Conservation (phyloP, 306 rosid genomes). For the Castanea mollissima region DNA sequence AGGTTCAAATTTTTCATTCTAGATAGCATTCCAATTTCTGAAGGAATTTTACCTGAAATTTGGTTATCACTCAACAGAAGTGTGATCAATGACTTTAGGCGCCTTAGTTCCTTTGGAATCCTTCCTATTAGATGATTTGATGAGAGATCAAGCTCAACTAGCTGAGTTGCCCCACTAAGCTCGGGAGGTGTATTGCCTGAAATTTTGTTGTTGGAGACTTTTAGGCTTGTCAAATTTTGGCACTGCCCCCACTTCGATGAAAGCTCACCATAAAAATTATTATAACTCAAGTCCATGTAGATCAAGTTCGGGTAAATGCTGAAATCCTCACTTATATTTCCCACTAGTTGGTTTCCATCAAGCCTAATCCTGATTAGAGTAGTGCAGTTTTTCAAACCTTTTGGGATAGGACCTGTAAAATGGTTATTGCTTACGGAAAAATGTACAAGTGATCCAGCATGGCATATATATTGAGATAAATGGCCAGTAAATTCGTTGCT, state of each 20-base stretch:
- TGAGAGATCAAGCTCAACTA: constrained; percentile 26
- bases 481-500: constrained; percentile 13
- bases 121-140: constrained; percentile 30
- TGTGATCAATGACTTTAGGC: neutral
- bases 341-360: constrained; percentile 27
- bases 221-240: neutral
- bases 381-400: constrained; percentile 5
- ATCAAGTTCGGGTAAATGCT: constrained; percentile 33
- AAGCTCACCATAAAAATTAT: neutral
- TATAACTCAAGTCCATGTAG: constrained; percentile 18
- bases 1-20: neutral
- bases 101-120: constrained; percentile 36
- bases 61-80: neutral
- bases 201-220: no score
- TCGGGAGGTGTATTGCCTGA: no score
- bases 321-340: constrained; percentile 34
- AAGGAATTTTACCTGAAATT: neutral
- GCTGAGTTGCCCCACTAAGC: neutral
- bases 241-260: neutral
- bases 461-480: neutral
- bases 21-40: neutral
- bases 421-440: neutral
- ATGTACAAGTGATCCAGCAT: neutral
- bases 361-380: constrained; percentile 31
- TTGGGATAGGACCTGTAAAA: neutral